Evolutionary conservation across 495 filamentous ascomycete species (phyloP).

Genomic region (Aspergillus heteromorphus): DNA sequence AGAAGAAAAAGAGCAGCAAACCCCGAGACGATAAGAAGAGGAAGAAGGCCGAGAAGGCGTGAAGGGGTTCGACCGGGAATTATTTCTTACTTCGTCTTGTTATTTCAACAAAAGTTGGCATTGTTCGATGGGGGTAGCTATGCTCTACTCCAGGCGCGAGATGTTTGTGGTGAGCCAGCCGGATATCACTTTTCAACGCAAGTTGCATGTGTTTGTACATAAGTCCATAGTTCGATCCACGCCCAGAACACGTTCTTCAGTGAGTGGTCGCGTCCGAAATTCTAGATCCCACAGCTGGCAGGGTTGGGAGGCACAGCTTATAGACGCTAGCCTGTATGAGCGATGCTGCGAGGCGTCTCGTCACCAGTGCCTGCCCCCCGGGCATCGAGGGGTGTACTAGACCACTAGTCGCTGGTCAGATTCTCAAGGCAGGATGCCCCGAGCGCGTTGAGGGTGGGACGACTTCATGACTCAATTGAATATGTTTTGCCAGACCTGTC

Average conservation of each 20-base stretch:
- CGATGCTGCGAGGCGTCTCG: no score
- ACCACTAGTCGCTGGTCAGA: no score
- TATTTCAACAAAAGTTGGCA: slow-evolving; percentile 9
- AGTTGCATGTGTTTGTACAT: slow-evolving; percentile 3
- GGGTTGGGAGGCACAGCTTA: not conserved
- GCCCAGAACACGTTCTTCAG: not conserved
- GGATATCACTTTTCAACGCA: not conserved
- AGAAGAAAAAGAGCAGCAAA: slow-evolving; percentile 38
- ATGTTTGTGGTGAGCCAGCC: not conserved
- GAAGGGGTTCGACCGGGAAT: not conserved
- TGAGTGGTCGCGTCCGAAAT: not conserved
- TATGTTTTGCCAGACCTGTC: no score
- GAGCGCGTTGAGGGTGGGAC: no score
- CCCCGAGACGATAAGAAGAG: slow-evolving; percentile 40
- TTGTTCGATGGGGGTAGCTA: not conserved
- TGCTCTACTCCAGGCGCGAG: not conserved
- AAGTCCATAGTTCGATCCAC: slow-evolving; percentile 2
- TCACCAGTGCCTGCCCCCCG: no score
- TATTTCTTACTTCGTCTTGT: not conserved
- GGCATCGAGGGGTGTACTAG: no score
- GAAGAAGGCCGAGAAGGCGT: slow-evolving; percentile 37
- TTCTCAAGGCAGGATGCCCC: no score
- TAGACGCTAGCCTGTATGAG: not conserved
- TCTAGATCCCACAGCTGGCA: not conserved
- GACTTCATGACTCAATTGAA: no score